Evolutionary conservation across 208 protist genomes (phyloP), one percentile per base, ranked within the genome.

Genomic region (Trypanosoma mega): DNA sequence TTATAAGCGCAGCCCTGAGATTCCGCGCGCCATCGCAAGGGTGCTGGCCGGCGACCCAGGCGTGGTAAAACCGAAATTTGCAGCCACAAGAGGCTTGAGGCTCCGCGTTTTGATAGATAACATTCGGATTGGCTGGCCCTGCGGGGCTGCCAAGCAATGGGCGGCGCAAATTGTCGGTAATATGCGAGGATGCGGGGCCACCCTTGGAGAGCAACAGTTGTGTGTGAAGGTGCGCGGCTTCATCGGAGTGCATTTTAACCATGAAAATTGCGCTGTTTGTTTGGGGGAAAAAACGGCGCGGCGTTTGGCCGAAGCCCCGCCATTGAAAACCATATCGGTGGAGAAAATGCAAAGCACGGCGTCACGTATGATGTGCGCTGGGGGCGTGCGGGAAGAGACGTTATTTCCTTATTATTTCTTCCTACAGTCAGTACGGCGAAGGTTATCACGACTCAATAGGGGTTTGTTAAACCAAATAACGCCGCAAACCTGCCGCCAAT

Each of bases 341-440:
- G 49, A 29, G 49, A 24, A 54, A 6, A 30, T 54, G 29, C 20
- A 54, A 45, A 29, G 49, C 24, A 39, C 29, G 29, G 49, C 34
- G 18, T 54, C 24, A 24, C 29, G 34, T 29, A 29, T 54, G 1
- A 18, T 20, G 16, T 54, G 30, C 21, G 49, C 49, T n/a, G 29
- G 14, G 29, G 34, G 1, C 30, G 49, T 54, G 49, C 12, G 21
- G 20, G 49, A 0, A 29, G 30, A 1, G 9, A 14, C 34, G 49
- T 34, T 34, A 18, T 34, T 54, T 31, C 29, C 29, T 31, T 54
- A 54, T 24, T 31, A 54, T 34, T 54, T 54, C 34, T 29, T 34
- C 9, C 24, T 54, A 18, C 1, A 54, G 24, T 24, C 21, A 54
- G 16, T 54, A n/a, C 16, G 49, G 34, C 16, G 49, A 54, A 3